These are phyloP conservation scores for Neonectria magnoliae DNA, from an alignment of 2,329 filamentous ascomycete species.

Conservation along the genomic window DNA sequence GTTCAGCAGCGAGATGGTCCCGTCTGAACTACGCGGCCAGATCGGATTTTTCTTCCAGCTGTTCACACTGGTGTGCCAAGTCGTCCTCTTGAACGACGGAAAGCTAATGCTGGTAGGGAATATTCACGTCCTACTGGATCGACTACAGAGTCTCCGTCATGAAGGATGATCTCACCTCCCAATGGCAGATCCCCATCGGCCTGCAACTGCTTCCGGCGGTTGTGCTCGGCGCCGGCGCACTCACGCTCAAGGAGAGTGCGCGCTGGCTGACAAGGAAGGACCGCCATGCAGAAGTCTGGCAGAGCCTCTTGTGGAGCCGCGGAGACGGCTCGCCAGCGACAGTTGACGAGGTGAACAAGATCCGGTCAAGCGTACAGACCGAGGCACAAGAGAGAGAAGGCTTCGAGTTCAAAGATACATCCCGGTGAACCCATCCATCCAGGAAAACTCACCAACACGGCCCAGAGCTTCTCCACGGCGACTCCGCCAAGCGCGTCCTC, in stretches of 20 bases:
- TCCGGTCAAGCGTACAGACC: slow-evolving; percentile 56
- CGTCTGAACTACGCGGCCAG: slow-evolving; percentile 9
- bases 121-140: slow-evolving; percentile 28
- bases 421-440: not conserved
- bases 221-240: slow-evolving; percentile 58
- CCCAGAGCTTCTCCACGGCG: slow-evolving; percentile 12
- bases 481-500: slow-evolving; percentile 21
- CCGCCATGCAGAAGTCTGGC: slow-evolving; percentile 56
- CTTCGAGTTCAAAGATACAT: slow-evolving; percentile 7
- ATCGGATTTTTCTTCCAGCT: slow-evolving; percentile 15
- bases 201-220: slow-evolving; percentile 60
- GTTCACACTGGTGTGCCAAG: slow-evolving; percentile 6
- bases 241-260: slow-evolving; percentile 59
- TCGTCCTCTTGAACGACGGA: not conserved
- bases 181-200: slow-evolving; percentile 67
- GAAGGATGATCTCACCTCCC: slow-evolving; percentile 40
- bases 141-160: slow-evolving; percentile 21
- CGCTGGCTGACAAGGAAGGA: slow-evolving; percentile 60
- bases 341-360: slow-evolving; percentile 59
- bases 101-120: slow-evolving; percentile 8
- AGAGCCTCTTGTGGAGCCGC: slow-evolving; percentile 62
- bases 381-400: slow-evolving; percentile 46
- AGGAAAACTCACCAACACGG: not conserved
- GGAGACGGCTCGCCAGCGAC: slow-evolving; percentile 50
- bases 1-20: slow-evolving; percentile 20